A percentile compares a stretch with the other conserved stretches of the same genome.
Evolutionary conservation across 2,329 filamentous ascomycete genomes (phyloP).

Genomic region (Nakataea oryzae): DNA sequence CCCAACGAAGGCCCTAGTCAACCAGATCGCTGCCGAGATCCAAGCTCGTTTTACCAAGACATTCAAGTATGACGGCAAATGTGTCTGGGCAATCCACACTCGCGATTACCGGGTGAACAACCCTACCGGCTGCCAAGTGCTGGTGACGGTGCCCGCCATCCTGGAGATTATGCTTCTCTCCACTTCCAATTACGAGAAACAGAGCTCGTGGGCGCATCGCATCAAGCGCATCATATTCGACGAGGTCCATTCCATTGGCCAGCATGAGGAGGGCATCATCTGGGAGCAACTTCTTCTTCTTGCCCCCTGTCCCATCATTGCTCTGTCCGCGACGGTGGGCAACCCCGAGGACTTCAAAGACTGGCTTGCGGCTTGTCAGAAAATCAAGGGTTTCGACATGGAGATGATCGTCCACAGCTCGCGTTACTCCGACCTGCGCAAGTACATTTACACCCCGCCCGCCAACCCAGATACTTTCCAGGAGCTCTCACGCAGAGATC

Average conservation of each 20-base stretch:
- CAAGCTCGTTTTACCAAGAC: constrained; percentile 64
- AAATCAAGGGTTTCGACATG: constrained; percentile 49
- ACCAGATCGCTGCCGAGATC: constrained; percentile 73
- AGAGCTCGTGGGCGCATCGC: constrained; percentile 48
- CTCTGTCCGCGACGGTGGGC: constrained; percentile 69
- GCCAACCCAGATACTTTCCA: constrained; percentile 29
- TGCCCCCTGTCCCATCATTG: constrained; percentile 67
- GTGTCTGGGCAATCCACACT: constrained; percentile 72
- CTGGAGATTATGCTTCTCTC: constrained; percentile 67
- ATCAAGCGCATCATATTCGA: constrained; percentile 74
- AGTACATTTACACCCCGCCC: constrained; percentile 54
- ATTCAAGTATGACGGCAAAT: constrained; percentile 49
- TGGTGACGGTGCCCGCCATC: constrained; percentile 70
- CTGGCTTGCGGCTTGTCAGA: constrained; percentile 58
- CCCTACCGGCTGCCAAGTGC: constrained; percentile 58
- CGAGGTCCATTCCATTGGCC: constrained; percentile 71
- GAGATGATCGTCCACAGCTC: constrained; percentile 58
- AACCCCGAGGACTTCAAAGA: constrained; percentile 60
- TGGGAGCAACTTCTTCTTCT: constrained; percentile 72
- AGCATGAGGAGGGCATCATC: constrained; percentile 63
- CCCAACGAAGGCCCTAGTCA: constrained; percentile 72
- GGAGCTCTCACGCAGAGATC: constrained; percentile 33
- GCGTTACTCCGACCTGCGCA: constrained; percentile 69
- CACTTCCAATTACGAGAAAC: constrained; percentile 43
- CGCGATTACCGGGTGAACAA: constrained; percentile 68